These are phyloP conservation scores for Macrolepiota dolichaula DNA, from an alignment of 768 basidiomycete species.

Conservation along the genomic window DNA sequence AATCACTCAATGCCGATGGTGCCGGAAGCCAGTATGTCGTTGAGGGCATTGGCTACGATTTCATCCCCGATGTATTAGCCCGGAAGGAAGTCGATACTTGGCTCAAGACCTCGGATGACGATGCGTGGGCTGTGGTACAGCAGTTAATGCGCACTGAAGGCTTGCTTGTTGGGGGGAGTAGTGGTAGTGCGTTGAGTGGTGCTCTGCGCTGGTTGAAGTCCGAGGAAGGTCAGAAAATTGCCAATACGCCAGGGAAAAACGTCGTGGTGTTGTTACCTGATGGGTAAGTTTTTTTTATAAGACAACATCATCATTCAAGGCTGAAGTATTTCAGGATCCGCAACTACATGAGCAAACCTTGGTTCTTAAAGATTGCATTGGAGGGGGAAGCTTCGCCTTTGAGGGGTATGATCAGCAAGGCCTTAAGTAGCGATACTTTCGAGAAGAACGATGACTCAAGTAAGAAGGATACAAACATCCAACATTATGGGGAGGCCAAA, in stretches of 20 bases:
- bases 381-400: slow-evolving; percentile 51
- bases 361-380: slow-evolving; percentile 77
- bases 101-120: slow-evolving; percentile 84
- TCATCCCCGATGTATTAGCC: slow-evolving; percentile 80
- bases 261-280: slow-evolving; percentile 90
- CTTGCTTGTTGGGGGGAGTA: slow-evolving; percentile 90
- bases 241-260: slow-evolving; percentile 70
- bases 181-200: slow-evolving; percentile 81
- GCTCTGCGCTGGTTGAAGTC: slow-evolving; percentile 75
- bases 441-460: not conserved
- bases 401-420: slow-evolving; percentile 39
- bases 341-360: slow-evolving; percentile 93
- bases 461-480: not conserved
- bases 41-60: slow-evolving; percentile 98
- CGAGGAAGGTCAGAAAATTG: slow-evolving; percentile 59
- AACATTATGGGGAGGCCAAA: not conserved
- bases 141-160: slow-evolving; percentile 82
- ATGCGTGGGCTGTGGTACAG: slow-evolving; percentile 74
- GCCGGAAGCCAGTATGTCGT: slow-evolving; percentile 63
- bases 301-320: not conserved
- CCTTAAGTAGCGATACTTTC: slow-evolving; percentile 17
- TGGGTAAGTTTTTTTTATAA: slow-evolving; percentile 65
- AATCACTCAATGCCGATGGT: slow-evolving; percentile 53
- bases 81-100: slow-evolving; percentile 61
- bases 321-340: slow-evolving; percentile 54